These are phyloP conservation scores for Verticillium tricorpus DNA, from an alignment of 2,329 filamentous ascomycete species.

Conservation along the genomic window DNA sequence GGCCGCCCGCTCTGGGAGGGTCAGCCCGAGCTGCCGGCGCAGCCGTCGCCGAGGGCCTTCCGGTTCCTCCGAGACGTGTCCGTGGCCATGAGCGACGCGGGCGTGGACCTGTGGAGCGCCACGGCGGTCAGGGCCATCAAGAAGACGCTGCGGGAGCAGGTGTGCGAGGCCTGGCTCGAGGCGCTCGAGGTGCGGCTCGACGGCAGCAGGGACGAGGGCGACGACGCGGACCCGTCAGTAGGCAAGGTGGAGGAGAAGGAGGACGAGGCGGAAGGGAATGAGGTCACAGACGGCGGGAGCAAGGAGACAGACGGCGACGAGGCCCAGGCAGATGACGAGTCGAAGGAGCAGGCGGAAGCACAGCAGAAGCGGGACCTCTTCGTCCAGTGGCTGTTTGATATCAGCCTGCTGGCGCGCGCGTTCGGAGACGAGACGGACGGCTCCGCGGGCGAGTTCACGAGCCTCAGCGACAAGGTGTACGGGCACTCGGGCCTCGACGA, in stretches of 20 bases:
- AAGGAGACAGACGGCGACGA: slow-evolving; percentile 10
- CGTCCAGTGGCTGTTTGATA: slow-evolving; percentile 59
- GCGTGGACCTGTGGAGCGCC: slow-evolving; percentile 78
- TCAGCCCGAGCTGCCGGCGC: slow-evolving; percentile 66
- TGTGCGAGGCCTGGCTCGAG: slow-evolving; percentile 46
- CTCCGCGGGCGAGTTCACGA: slow-evolving; percentile 28
- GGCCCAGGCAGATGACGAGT: background rate
- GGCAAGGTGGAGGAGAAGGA: slow-evolving; percentile 10
- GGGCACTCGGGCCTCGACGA: slow-evolving; percentile 45
- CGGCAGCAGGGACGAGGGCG: slow-evolving; percentile 12
- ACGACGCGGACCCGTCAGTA: slow-evolving; percentile 9
- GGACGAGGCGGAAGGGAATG: slow-evolving; percentile 1
- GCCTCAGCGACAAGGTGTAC: slow-evolving; percentile 41
- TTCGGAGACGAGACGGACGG: slow-evolving; percentile 27
- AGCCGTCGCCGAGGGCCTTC: slow-evolving; percentile 73
- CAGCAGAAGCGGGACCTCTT: slow-evolving; percentile 40
- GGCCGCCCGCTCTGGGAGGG: slow-evolving; percentile 72
- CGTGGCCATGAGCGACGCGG: slow-evolving; percentile 62
- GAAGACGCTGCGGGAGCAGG: slow-evolving; percentile 40
- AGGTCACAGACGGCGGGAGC: slow-evolving; percentile 5
- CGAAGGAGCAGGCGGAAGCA: background rate
- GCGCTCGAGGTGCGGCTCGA: slow-evolving; percentile 28
- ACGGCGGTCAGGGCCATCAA: slow-evolving; percentile 62
- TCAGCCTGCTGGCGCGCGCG: slow-evolving; percentile 44
- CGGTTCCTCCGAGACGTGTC: slow-evolving; percentile 64